Evolutionary conservation across 108 stramenopile species (phyloP).

Genomic region (Cyclostephanos invisitatus): DNA sequence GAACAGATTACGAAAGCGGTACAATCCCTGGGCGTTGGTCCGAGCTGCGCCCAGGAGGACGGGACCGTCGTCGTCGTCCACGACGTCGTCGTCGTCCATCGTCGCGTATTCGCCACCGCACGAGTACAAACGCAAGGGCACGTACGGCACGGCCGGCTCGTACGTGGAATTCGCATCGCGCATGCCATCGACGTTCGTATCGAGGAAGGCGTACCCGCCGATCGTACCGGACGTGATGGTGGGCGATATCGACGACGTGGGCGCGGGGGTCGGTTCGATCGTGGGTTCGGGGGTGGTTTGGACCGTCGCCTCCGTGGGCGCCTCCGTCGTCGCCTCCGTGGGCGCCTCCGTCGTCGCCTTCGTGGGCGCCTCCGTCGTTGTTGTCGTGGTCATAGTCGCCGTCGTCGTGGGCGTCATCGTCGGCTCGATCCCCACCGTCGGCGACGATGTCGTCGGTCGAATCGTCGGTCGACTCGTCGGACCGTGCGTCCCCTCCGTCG

Average conservation of each 20-base stretch:
- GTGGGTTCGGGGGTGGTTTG: no score
- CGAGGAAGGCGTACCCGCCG: constrained; percentile 40
- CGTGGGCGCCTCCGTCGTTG: neutral
- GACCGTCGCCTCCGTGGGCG: neutral
- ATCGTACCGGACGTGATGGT: constrained; percentile 13
- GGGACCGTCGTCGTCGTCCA: constrained; percentile 8
- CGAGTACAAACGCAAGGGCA: constrained; percentile 31
- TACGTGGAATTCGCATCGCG: constrained; percentile 15
- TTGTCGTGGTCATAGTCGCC: no score
- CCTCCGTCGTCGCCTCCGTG: neutral
- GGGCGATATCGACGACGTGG: neutral
- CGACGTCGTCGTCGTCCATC: constrained; percentile 2
- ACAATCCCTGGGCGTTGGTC: constrained; percentile 34
- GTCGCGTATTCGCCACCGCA: constrained; percentile 9
- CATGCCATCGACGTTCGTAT: constrained; percentile 26
- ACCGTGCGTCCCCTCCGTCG: neutral
- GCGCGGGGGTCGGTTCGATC: neutral
- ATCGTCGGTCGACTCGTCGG: no score
- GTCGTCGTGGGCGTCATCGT: neutral
- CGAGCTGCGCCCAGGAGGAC: constrained; percentile 8
- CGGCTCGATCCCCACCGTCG: neutral
- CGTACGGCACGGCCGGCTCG: constrained; percentile 24
- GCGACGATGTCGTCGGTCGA: neutral
- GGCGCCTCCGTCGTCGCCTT: neutral
- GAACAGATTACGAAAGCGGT: constrained; percentile 25